Base-by-base conservation (phyloP, 495 filamentous ascomycete genomes). In the Neurospora sp. region DNA sequence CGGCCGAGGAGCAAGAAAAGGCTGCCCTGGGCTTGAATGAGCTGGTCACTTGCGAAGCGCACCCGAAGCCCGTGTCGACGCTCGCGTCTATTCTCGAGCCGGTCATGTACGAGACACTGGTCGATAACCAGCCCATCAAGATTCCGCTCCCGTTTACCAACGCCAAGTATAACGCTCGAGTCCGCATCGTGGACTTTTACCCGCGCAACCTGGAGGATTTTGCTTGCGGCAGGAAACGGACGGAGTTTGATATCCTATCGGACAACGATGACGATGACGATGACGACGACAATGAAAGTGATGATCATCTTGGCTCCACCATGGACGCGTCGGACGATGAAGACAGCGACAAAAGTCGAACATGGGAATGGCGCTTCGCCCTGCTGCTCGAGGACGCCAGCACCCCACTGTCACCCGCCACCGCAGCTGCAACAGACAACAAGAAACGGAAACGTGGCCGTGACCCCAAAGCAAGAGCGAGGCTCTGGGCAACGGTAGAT, bases 291-390 rank as follows among this genome's bases (percentile, higher is more conserved):
- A 81, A 77, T 14, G 82, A 71, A 31, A 74, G 71, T 41, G 70
- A 74, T 69, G 18, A 70, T 20, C 74, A 72, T 10, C 75, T 9
- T 8, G 2, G 2, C 27, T 35, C 54, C 7, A 35, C 74, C 14
- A 71, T 71, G 16, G 73, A 74, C 12, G 76, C 75, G 70, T 74
- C 75, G 12, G 18, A 46, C 8, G 39, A 27, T 27, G 46, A 23
- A 35, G 38, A 59, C 38, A 39, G 75, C 0, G 76, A 77, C 23
- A n/a, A 70, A 54, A 11, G 46, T 5, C 81, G 81, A 23, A 77
- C 78, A 38, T 96, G 92, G 92, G 88, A 93, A 78, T 96, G 93
- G 93, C 87, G 89, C 35, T 96, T 97, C 76, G 86, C 85, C 40
- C 84, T 97, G 46, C 83, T 90, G 10, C 88, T 97, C 16, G 90